These are phyloP conservation scores for Myriosclerotinia duriaeana DNA, from an alignment of 2,329 filamentous ascomycete genomes.

Conservation along the genomic window DNA sequence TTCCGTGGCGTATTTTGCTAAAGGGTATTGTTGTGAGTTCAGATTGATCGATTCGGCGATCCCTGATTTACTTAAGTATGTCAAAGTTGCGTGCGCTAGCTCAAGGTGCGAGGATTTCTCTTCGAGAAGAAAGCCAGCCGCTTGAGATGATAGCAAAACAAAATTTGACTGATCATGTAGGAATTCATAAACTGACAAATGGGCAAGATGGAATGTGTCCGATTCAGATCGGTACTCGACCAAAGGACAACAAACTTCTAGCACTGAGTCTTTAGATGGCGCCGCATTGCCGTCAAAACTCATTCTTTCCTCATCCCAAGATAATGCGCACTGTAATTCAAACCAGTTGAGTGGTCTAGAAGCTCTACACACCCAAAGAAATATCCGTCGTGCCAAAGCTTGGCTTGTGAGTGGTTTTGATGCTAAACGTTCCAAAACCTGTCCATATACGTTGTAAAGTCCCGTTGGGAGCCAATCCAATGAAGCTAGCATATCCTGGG, in stretches of 20 bases:
- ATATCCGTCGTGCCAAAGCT: constrained; percentile 15
- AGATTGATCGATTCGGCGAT: constrained; percentile 17
- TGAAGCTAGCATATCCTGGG: constrained; percentile 21
- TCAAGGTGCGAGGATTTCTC: constrained; percentile 13
- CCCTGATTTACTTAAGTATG: constrained; percentile 12
- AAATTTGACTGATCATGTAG: constrained; percentile 18
- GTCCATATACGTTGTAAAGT: constrained; percentile 19
- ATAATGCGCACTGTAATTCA: constrained; percentile 19
- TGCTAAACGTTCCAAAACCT: constrained; percentile 15
- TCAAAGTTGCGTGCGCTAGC: constrained; percentile 14
- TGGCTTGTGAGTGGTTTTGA: constrained; percentile 1
- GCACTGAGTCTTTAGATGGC: constrained; percentile 15
- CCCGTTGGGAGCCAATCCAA: constrained; percentile 18
- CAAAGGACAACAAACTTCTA: constrained; percentile 20
- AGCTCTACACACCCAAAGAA: constrained; percentile 21
- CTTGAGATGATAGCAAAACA: constrained; percentile 12
- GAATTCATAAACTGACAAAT: constrained; percentile 22
- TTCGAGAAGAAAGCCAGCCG: constrained; percentile 12
- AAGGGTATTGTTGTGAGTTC: constrained; percentile 6
- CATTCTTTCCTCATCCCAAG: constrained; percentile 20
- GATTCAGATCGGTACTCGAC: constrained; percentile 20
- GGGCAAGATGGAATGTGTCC: constrained; percentile 18
- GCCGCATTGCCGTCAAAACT: constrained; percentile 13
- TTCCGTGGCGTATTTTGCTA: constrained; percentile 22
- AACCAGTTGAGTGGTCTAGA: constrained; percentile 19